Evolutionary conservation across 306 rosid species (phyloP).

Genomic region (Quercus mongolica): DNA sequence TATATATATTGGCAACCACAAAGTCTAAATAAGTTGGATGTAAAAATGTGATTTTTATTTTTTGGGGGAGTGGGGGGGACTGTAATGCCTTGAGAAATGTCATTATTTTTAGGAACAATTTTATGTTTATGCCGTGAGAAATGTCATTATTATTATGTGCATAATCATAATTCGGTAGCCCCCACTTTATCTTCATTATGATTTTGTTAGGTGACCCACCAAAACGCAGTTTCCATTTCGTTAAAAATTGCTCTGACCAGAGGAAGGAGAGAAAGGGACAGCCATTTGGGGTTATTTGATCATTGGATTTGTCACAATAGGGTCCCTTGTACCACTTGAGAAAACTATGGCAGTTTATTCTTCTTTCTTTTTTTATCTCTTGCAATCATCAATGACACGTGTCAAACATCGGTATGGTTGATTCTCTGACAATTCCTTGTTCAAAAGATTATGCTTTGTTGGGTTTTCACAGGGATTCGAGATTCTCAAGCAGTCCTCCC

Average conservation of each 20-base stretch:
- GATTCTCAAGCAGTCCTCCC: constrained; percentile 22
- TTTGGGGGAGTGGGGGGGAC: not conserved
- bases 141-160: not conserved
- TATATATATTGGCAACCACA: constrained; percentile 24
- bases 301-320: constrained; percentile 27
- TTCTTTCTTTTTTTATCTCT: not conserved
- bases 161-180: constrained; percentile 11
- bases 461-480: constrained; percentile 29
- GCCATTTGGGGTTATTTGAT: constrained; percentile 32
- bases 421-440: constrained; percentile 34
- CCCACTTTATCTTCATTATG: constrained; percentile 44
- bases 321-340: constrained; percentile 15
- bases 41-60: constrained; percentile 34
- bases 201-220: constrained; percentile 52
- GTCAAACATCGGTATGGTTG: constrained; percentile 7
- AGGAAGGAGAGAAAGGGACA: constrained; percentile 26
- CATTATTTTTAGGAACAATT: not conserved
- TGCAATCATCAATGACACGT: constrained; percentile 11
- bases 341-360: not conserved
- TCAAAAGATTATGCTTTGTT: constrained; percentile 28
- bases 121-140: constrained; percentile 25
- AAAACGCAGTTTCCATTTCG: constrained; percentile 23
- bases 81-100: constrained; percentile 30
- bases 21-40: constrained; percentile 23
- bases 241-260: constrained; percentile 38